Percentiles rank a stretch among this genome's conserved stretches.
Conservation (phyloP, 345 rosid genomes). For the Rhodamnia rubescens region DNA sequence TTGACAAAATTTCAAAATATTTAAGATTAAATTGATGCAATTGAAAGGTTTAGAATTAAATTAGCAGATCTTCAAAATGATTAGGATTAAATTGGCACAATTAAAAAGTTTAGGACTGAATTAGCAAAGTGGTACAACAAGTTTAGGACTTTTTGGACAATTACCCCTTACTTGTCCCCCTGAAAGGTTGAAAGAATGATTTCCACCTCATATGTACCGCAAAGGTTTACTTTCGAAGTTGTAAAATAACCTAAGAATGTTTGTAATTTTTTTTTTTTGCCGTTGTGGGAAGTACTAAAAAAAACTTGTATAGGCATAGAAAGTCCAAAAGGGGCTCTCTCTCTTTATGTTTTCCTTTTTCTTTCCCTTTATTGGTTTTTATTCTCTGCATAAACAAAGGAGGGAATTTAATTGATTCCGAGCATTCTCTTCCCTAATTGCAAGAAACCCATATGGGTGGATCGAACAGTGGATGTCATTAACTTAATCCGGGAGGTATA, state of each 20-base stretch:
- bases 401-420: background rate
- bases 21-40: too few species aligned
- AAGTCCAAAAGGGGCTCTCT: background rate
- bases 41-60: too few species aligned
- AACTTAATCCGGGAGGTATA: background rate
- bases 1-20: too few species aligned
- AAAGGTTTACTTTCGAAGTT: background rate
- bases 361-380: background rate
- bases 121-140: too few species aligned
- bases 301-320: background rate
- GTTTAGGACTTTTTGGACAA: too few species aligned
- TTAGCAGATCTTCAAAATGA: too few species aligned
- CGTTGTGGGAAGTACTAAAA: background rate
- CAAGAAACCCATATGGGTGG: background rate
- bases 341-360: background rate
- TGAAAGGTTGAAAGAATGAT: background rate
- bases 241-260: background rate
- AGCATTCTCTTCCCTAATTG: background rate
- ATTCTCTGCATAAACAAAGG: background rate
- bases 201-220: background rate
- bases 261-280: background rate
- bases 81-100: too few species aligned
- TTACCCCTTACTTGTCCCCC: background rate
- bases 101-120: too few species aligned
- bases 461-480: background rate